Evolutionary conservation across 2,329 filamentous ascomycete genomes (phyloP), one percentile per base, ranked within the genome.

Genomic region (Trichothecium roseum): DNA sequence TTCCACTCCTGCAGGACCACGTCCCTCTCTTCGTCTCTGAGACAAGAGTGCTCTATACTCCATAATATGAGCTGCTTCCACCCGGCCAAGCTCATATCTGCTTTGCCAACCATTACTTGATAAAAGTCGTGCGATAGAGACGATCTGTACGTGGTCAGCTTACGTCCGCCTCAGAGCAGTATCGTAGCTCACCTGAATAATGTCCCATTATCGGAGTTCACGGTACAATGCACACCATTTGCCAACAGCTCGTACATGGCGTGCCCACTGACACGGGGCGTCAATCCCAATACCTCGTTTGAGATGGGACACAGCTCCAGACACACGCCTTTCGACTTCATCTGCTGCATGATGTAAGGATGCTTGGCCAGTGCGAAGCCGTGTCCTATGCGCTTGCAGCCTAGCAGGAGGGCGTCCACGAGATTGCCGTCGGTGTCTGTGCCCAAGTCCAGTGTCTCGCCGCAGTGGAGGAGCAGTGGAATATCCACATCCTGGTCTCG

Each of bases 291-390:
- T 1, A 86, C 63, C 60, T 87, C 82, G 48, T 86, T 87, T 1
- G 80, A 85, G 34, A 85, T 84, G 1, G 81, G 82, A 45, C 82
- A 86, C 2, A 83, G 60, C 58, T 87, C 82, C n/a, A 87, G 64
- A 44, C 80, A 84, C 24, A 86, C 71, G 8, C 66, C 63, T n/a
- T 63, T 62, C 39, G 64, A 56, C 53, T 72, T 77, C 69, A 84
- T 82, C 34, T 69, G 59, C 42, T 77, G 60, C 56, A 84, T 72
- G n/a, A 85, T 59, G 27, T 72, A 59, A 0, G 76, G 76, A 49
- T 85, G 81, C 38, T 75, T 71, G 12, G 78, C 63, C 4, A 86
- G 59, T 0, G 81, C 74, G 45, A 81, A 85, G 1, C 81, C 81
- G 47, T 87, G 82, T 0, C 81, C 82, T 34, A 87, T 81, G 12